phyloP scores from a whole-genome alignment of 1,139 yeast genomes.

The Fermentozyma sake region DNA sequence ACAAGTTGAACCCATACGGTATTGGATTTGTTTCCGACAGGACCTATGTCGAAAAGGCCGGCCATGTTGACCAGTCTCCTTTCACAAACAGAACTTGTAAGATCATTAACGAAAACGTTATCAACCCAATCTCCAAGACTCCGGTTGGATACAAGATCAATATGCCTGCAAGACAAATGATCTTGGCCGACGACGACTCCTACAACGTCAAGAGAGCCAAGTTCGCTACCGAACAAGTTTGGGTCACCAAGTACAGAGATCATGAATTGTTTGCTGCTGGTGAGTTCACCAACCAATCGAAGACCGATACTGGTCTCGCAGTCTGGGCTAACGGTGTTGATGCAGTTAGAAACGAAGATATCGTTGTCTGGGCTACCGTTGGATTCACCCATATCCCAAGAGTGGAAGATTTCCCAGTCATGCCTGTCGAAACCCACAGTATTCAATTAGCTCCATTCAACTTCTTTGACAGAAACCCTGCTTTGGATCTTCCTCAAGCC shows the following conservation, averaged over 20 bases:
- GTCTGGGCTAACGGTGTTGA: conserved; percentile 68
- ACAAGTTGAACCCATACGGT: conserved; percentile 61
- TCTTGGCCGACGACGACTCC: conserved; percentile 62
- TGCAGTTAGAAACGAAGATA: conserved; percentile 71
- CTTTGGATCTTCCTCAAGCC: conserved; percentile 76
- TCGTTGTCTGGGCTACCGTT: conserved; percentile 84
- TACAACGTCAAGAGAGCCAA: conserved; percentile 63
- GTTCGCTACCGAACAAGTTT: conserved; percentile 69
- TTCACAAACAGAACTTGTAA: conserved; percentile 74
- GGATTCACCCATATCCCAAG: conserved; percentile 87
- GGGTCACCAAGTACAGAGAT: conserved; percentile 74
- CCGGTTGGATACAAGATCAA: conserved; percentile 82
- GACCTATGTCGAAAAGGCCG: conserved; percentile 65
- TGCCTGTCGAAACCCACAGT: conserved; percentile 79
- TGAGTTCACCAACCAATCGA: conserved; percentile 74
- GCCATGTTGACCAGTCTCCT: conserved; percentile 71
- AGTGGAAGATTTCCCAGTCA: conserved; percentile 89
- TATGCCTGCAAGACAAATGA: conserved; percentile 75
- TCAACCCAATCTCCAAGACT: conserved; percentile 69
- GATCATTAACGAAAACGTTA: conserved; percentile 71
- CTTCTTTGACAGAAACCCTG: conserved; percentile 80
- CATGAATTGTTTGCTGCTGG: conserved; percentile 72
- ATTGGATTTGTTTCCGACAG: conserved; percentile 71
- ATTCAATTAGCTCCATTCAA: conserved; percentile 70
- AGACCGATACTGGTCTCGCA: conserved; percentile 58